Base-by-base conservation (phyloP, 257 asterid genomes). In the Nicotiana noctiflora region DNA sequence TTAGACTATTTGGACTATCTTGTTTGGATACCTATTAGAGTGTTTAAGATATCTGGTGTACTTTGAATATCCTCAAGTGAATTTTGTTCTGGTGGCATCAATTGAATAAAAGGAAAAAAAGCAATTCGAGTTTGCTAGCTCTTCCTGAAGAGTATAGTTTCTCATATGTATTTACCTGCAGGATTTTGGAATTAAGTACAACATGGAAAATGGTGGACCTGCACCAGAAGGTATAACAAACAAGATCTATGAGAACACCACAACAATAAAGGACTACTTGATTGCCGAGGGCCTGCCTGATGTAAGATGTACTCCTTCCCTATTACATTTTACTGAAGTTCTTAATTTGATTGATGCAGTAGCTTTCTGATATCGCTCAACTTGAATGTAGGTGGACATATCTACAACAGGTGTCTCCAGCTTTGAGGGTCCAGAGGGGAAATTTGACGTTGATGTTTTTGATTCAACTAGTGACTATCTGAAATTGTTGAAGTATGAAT, bases 121-220 rank as follows among this genome's bases (percentile, higher is more conserved):
- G 46, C 46, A 40, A 40, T 40, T 40, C 46, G 11, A 40, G 46
- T 25, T 62, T 72, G 37, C 49, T 56, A 46, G 23, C 23, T 46
- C 18, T 72, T 72, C 78, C 57, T 44, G 57, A 23, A 46, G 77
- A 44, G 23, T 72, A 72, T 21, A 72, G 60, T 23, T 46, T 72
- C 78, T 72, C 40, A 72, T 23, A 46, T 46, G 60, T 23, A 46
- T 72, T 59, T 32, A 44, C 81, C 49, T 51, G 51, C 89, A 95
- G 99, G 99, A 95, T 82, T 95, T 95, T 85, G 99, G 99, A 85
- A 93, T 95, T 82, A 95, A 95, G 84, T 95, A 95, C 93, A 95
- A 93, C 92, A 95, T 95, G 99, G 99, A 91, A 87, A 95, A 95
- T 88, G 99, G 99, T 82, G 99, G 99, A 79, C 99, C 99, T 83